Conservation (phyloP, 352 stramenopile species). For the Globisporangium middletonii region DNA sequence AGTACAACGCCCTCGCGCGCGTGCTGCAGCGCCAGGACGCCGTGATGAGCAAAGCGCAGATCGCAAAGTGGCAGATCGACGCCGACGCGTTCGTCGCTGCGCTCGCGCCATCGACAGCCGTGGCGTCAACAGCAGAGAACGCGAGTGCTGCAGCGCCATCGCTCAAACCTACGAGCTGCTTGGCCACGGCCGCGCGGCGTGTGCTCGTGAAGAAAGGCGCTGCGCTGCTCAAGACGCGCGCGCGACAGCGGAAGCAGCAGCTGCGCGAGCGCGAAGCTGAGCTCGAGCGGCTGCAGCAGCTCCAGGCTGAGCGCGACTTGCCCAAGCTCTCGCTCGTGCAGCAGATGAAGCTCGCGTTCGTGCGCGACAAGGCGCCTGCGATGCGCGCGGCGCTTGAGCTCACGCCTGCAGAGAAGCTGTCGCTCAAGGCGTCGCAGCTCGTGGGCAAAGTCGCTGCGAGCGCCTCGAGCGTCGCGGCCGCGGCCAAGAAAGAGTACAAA, state of each 20-base stretch:
- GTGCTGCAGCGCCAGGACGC: slow-evolving; percentile 40
- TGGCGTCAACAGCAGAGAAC: slow-evolving; percentile 3
- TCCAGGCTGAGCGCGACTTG: slow-evolving; percentile 32
- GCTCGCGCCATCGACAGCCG: slow-evolving; percentile 14
- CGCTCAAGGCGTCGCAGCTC: slow-evolving; percentile 31
- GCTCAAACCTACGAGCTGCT: neutral
- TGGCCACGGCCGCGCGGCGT: slow-evolving; percentile 26
- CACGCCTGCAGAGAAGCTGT: slow-evolving; percentile 46
- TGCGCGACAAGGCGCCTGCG: slow-evolving; percentile 37
- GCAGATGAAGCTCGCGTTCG: slow-evolving; percentile 46
- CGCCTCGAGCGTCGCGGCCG: slow-evolving; percentile 23
- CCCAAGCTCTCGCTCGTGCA: slow-evolving; percentile 35
- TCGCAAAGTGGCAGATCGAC: slow-evolving; percentile 43
- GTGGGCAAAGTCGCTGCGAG: slow-evolving; percentile 32
- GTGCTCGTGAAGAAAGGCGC: slow-evolving; percentile 49
- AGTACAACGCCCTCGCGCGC: slow-evolving; percentile 47
- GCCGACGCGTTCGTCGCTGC: slow-evolving; percentile 27
- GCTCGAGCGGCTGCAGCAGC: slow-evolving; percentile 29
- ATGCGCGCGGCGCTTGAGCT: slow-evolving; percentile 47
- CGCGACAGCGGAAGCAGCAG: slow-evolving; percentile 34
- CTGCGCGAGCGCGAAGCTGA: slow-evolving; percentile 48
- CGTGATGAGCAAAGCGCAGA: slow-evolving; percentile 41
- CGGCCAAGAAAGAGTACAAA: slow-evolving; percentile 64
- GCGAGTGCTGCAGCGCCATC: neutral
- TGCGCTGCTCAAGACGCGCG: slow-evolving; percentile 28